phyloP scores from a whole-genome alignment of 2,329 filamentous ascomycete genomes.

The Coniochaeta pulveracea region DNA sequence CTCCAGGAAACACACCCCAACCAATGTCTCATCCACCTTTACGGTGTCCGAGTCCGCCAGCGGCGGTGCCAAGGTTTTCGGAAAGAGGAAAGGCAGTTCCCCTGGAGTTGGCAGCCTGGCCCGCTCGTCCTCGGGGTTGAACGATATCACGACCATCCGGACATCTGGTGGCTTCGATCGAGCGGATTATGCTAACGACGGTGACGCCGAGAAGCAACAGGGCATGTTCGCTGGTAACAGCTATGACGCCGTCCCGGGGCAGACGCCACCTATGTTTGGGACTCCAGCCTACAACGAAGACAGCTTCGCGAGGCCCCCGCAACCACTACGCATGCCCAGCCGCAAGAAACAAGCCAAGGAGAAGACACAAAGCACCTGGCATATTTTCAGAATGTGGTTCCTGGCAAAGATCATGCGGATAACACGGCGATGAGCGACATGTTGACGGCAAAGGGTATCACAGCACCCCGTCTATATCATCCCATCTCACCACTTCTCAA shows the following conservation, averaged over 20 bases:
- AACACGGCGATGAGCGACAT: constrained; percentile 15
- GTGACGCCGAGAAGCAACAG: constrained; percentile 26
- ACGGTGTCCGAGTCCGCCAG: neutral
- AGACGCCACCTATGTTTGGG: constrained; percentile 19
- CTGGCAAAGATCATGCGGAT: constrained; percentile 42
- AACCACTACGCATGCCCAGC: constrained; percentile 21
- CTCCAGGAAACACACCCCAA: constrained; percentile 14
- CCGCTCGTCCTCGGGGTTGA: neutral
- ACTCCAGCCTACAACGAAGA: constrained; percentile 5
- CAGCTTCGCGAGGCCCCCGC: constrained; percentile 19
- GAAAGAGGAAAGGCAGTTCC: constrained; percentile 4
- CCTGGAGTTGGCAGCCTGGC: neutral
- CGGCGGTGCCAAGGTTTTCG: constrained; percentile 3
- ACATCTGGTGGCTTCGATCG: constrained; percentile 4
- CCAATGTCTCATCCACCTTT: constrained; percentile 4
- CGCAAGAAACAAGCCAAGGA: constrained; percentile 40
- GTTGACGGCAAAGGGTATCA: too few relatives aligned
- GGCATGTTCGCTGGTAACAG: constrained; percentile 30
- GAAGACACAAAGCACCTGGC: constrained; percentile 52
- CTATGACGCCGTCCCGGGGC: constrained; percentile 30
- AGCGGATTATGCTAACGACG: constrained; percentile 6
- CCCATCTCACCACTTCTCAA: too few relatives aligned
- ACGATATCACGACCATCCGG: constrained; percentile 4
- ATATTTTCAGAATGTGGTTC: constrained; percentile 52
- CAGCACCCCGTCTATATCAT: too few relatives aligned